Percentiles rank a stretch among this genome's conserved stretches.
Conservation (phyloP, 148 eudicot species). For the Rhododendron henanense region DNA sequence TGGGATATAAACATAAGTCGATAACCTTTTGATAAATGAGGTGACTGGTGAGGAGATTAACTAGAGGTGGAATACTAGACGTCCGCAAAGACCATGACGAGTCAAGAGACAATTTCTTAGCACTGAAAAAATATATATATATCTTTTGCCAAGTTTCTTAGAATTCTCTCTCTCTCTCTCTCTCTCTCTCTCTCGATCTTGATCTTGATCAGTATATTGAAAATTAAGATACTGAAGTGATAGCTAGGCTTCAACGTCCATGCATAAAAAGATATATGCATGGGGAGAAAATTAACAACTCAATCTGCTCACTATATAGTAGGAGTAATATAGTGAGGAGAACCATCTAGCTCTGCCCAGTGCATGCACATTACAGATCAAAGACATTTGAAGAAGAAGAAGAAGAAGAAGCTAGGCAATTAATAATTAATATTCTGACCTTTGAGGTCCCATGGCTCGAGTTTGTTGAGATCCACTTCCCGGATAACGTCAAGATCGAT, state of each 20-base stretch:
- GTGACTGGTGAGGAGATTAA: background rate
- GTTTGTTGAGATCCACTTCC: slow-evolving; percentile 94
- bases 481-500: slow-evolving; percentile 91
- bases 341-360: background rate
- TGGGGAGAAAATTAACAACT: background rate
- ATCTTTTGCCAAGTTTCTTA: too few relatives aligned
- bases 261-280: background rate
- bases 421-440: slow-evolving; percentile 36
- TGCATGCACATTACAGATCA: background rate
- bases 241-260: background rate
- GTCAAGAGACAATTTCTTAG: background rate
- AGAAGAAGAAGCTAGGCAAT: background rate
- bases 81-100: background rate
- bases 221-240: background rate
- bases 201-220: background rate
- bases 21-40: background rate
- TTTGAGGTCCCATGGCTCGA: slow-evolving; percentile 99
- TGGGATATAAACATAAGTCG: too few relatives aligned
- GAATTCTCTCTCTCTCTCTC: too few relatives aligned
- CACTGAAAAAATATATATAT: background rate
- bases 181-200: too few relatives aligned
- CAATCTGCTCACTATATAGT: background rate
- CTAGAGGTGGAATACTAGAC: background rate
- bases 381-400: background rate
- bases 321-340: background rate